phyloP scores from a whole-genome alignment of 164 flowering plant species.

The Vitis cinerea region DNA sequence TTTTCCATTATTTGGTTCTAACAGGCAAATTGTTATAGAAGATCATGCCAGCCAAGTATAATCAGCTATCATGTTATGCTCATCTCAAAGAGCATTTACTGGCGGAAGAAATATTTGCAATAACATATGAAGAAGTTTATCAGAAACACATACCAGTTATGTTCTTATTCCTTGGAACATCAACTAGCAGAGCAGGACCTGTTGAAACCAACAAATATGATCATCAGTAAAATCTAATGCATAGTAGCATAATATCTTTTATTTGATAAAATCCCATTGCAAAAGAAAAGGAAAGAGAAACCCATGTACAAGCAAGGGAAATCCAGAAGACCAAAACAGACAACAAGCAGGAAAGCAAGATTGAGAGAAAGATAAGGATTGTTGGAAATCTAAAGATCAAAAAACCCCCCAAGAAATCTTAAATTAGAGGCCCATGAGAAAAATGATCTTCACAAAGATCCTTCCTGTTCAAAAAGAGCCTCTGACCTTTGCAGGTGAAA shows the following conservation, averaged over 20 bases:
- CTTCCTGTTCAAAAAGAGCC: too few relatives aligned
- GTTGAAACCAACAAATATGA: constrained; percentile 17
- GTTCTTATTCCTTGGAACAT: constrained; percentile 90
- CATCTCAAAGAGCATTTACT: too few relatives aligned
- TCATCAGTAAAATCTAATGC: neutral
- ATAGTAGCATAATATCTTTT: neutral
- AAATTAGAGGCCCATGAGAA: too few relatives aligned
- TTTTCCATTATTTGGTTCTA: too few relatives aligned
- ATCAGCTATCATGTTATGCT: too few relatives aligned
- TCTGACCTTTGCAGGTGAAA: too few relatives aligned
- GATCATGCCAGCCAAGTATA: too few relatives aligned
- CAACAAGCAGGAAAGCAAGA: neutral
- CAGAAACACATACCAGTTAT: constrained; percentile 61
- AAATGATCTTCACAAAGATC: too few relatives aligned
- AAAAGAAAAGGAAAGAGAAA: neutral
- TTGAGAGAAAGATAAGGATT: neutral
- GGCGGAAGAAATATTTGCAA: neutral
- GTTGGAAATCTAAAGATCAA: too few relatives aligned
- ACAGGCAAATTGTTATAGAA: too few relatives aligned
- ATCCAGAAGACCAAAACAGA: neutral
- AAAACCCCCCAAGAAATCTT: too few relatives aligned
- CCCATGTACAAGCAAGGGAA: neutral
- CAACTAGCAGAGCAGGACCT: constrained; percentile 88
- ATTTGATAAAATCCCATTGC: neutral
- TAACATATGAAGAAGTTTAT: neutral